Percentiles rank a stretch among this genome's conserved stretches.
These are phyloP conservation scores for Aciculosporium take DNA, from an alignment of 2,329 filamentous ascomycete genomes.

Conservation along the genomic window DNA sequence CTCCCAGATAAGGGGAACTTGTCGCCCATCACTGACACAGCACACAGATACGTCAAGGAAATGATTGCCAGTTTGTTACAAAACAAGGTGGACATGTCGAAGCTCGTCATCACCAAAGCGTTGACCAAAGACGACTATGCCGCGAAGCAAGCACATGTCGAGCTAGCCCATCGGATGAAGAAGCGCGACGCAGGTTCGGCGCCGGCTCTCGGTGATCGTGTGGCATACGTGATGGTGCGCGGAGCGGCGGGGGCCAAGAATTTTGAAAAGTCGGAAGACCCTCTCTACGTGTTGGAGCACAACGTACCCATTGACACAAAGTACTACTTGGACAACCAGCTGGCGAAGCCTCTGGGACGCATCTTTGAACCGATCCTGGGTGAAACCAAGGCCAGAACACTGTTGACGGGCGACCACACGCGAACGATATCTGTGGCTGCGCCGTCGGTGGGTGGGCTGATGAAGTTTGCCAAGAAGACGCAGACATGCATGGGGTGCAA, in stretches of 20 bases:
- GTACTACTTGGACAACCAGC: conserved; percentile 97
- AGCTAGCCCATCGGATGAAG: conserved; percentile 25
- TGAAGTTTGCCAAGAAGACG: conserved; percentile 98
- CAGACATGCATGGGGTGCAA: conserved; percentile 99
- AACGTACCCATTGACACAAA: conserved; percentile 96
- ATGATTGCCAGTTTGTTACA: conserved; percentile 90
- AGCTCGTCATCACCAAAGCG: conserved; percentile 96
- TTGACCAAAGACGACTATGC: conserved; percentile 81
- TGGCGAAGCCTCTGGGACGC: conserved; percentile 81
- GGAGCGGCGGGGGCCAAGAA: conserved; percentile 81
- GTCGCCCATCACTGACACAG: not conserved
- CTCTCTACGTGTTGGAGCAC: conserved; percentile 92
- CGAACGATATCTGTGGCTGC: conserved; percentile 87
- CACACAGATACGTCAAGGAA: conserved; percentile 75
- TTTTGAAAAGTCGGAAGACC: conserved; percentile 94
- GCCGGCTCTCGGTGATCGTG: conserved; percentile 82
- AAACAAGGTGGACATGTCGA: conserved; percentile 98
- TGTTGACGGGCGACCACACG: conserved; percentile 87
- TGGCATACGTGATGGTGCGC: conserved; percentile 96
- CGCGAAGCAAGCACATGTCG: conserved; percentile 38
- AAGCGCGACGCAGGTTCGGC: conserved; percentile 93
- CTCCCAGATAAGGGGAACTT: not conserved
- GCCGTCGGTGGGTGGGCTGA: conserved; percentile 79
- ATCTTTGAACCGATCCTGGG: conserved; percentile 98
- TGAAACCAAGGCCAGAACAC: conserved; percentile 73